Conservation (phyloP, 495 filamentous ascomycete species). For the Pyrenula massariospora region DNA sequence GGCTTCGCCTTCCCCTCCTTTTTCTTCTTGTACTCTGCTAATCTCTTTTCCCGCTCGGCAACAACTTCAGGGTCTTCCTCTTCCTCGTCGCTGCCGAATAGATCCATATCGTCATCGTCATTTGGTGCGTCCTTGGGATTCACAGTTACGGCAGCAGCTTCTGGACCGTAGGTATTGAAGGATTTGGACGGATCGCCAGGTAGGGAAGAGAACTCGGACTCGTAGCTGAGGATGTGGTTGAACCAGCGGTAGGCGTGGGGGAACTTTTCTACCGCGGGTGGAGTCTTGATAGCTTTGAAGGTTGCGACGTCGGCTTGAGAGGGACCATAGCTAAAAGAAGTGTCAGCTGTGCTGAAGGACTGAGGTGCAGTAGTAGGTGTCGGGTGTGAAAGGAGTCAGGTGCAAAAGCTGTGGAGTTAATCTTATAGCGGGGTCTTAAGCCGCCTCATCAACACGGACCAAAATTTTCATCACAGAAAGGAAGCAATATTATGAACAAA, state of each 20-base stretch:
- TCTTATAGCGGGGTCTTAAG: conserved; percentile 92
- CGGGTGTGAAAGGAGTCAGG: conserved; percentile 5
- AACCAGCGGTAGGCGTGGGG: conserved; percentile 95
- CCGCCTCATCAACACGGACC: conserved; percentile 99
- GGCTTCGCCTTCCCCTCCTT: conserved; percentile 87
- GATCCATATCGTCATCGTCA: conserved; percentile 72
- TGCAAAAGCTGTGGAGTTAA: conserved; percentile 49
- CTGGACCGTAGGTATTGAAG: conserved; percentile 86
- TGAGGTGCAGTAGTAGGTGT: no score
- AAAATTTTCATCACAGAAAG: conserved; percentile 75
- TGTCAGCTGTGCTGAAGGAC: conserved; percentile 26
- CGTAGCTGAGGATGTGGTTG: conserved; percentile 90
- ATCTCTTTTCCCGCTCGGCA: conserved; percentile 69
- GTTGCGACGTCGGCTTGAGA: conserved; percentile 92
- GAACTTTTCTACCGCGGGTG: conserved; percentile 74
- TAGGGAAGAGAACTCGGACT: conserved; percentile 81
- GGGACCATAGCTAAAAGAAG: conserved; percentile 52
- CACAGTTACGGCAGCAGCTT: conserved; percentile 55
- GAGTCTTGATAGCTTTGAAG: conserved; percentile 75
- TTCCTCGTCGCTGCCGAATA: conserved; percentile 87
- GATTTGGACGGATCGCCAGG: conserved; percentile 81
- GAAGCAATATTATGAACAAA: conserved; percentile 8
- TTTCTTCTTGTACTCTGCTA: conserved; percentile 93
- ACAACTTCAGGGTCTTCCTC: conserved; percentile 78
- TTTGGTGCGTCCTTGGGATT: conserved; percentile 81